phyloP scores from a whole-genome alignment of 1,284 basidiomycete genomes.

The Malassezia sympodialis region DNA sequence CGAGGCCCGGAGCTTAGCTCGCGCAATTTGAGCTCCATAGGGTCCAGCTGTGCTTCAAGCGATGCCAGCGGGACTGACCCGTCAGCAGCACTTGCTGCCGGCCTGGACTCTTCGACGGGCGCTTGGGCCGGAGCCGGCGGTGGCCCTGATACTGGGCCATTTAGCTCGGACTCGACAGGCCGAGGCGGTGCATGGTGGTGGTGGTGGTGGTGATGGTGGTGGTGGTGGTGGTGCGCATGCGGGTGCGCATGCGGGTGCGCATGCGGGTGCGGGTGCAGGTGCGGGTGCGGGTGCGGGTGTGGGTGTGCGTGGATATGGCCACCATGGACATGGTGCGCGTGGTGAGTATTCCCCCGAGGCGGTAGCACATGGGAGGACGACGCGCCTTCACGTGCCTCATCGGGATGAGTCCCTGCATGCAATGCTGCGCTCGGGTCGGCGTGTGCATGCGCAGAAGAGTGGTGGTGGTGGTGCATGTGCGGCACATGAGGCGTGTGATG shows the following conservation, averaged over 20 bases:
- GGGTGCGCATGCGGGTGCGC: neutral
- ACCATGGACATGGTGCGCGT: neutral
- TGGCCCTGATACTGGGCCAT: neutral
- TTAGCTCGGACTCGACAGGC: neutral
- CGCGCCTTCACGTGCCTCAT: neutral
- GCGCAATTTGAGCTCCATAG: slow-evolving; percentile 15
- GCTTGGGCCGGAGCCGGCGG: neutral
- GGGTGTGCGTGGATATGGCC: neutral
- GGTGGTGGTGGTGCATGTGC: slow-evolving; percentile 2
- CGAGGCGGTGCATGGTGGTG: slow-evolving; percentile 1
- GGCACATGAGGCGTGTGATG: neutral
- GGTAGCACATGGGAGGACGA: neutral
- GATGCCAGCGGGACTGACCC: neutral
- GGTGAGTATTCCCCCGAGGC: neutral
- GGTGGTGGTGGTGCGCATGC: slow-evolving; percentile 7
- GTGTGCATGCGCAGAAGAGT: neutral
- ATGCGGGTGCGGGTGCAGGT: neutral
- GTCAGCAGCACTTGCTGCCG: neutral
- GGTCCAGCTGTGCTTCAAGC: neutral
- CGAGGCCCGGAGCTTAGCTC: slow-evolving; percentile 33
- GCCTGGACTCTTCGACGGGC: neutral
- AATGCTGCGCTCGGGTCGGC: neutral
- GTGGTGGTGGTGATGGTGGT: slow-evolving; percentile 16
- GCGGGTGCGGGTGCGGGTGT: neutral
- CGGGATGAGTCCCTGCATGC: neutral